Base-by-base conservation (phyloP, 345 rosid species). In the Salix udensis region DNA sequence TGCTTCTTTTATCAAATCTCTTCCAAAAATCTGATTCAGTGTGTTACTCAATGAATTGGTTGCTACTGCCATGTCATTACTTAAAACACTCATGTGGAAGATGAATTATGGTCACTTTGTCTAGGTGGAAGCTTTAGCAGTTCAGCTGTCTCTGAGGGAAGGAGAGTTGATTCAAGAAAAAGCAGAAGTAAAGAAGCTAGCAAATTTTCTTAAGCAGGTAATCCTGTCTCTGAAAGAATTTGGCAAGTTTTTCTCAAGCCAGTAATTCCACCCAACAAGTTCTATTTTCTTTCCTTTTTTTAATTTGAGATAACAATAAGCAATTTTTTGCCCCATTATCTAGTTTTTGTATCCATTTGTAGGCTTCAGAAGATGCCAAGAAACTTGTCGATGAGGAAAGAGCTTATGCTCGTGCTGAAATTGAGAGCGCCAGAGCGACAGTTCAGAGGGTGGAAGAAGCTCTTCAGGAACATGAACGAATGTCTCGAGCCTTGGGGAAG, bases 341-440 rank as follows among this genome's bases (percentile, higher is more conserved):
- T 58, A n/a, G 62, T 58, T 28, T 10, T 40, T 46, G 36, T 72
- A 65, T 66, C 23, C 48, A 24, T 78, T 58, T 73, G 37, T 84
- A 96, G 99, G 99, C 99, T 50, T 94, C 99, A 40, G 92, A 92
- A 79, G 97, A 96, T 91, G 99, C 98, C 61, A 96, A 92, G 89
- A 93, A 83, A 82, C 94, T 96, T 71, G 95, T 93, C 8, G 96
- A 96, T 42, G 94, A 89, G 88, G 99, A 96, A 87, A 88, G 98
- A 84, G 91, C 95, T 67, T 88, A 90, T 89, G 98, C 99, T 55
- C 97, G 97, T 75, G 88, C 89, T 75, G 98, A 96, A 89, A 96
- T 96, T 77, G 98, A 96, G 74, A 88, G 82, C 83, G 99, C 99
- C n/a, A 94, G 97, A 84, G 96, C 97, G 40, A 95, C 97, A 71